A percentile compares a stretch with the other conserved stretches of the same genome.
phyloP scores from a whole-genome alignment of 2,329 filamentous ascomycete genomes.

The Orbilia blumenaviensis region DNA sequence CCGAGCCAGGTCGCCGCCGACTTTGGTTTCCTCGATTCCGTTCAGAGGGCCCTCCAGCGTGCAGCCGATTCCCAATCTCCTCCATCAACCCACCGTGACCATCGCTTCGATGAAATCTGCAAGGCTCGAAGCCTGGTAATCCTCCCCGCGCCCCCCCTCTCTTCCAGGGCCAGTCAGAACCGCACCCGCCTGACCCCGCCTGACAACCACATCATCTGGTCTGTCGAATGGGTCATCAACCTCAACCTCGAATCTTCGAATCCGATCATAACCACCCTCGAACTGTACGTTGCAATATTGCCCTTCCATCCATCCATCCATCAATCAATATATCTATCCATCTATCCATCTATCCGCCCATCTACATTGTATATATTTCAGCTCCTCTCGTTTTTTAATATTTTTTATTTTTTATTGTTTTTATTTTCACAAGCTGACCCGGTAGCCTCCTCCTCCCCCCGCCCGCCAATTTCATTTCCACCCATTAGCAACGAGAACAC shows the following conservation, averaged over 20 bases:
- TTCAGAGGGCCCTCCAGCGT: constrained; percentile 31
- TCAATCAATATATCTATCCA: too few relatives aligned
- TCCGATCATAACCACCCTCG: not conserved
- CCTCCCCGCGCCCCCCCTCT: constrained; percentile 18
- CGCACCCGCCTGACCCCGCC: not conserved
- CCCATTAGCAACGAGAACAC: constrained; percentile 38
- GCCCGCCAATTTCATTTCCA: too few relatives aligned
- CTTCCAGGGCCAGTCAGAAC: constrained; percentile 28
- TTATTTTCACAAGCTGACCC: too few relatives aligned
- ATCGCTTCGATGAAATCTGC: not conserved
- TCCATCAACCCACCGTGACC: not conserved
- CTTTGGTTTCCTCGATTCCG: constrained; percentile 36
- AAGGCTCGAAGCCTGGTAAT: constrained; percentile 12
- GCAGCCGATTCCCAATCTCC: constrained; percentile 1
- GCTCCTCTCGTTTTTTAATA: too few relatives aligned
- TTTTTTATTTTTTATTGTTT: too few relatives aligned
- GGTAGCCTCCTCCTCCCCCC: not conserved
- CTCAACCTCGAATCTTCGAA: too few relatives aligned
- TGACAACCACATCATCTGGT: constrained; percentile 29
- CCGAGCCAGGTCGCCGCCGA: constrained; percentile 29
- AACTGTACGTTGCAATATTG: constrained; percentile 4
- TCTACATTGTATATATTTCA: not conserved
- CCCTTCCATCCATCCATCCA: too few relatives aligned
- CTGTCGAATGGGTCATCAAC: constrained; percentile 35
- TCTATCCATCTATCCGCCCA: too few relatives aligned